Percentiles rank a stretch among this genome's conserved stretches.
These are phyloP conservation scores for Populus hybrid DNA, from an alignment of 441 rosid genomes.

Conservation along the genomic window DNA sequence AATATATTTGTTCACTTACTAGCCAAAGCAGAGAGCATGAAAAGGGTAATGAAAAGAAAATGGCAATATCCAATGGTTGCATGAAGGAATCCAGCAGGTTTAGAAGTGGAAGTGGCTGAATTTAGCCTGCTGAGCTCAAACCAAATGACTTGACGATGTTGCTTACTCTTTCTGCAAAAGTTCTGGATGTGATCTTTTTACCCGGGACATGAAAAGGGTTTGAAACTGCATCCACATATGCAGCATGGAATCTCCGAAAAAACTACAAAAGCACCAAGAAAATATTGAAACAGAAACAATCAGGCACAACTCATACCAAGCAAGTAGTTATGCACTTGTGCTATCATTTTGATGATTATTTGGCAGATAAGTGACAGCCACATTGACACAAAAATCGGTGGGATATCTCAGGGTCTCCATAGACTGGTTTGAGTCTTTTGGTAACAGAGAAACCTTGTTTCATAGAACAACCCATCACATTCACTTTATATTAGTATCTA, in stretches of 20 bases:
- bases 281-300: background rate
- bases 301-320: background rate
- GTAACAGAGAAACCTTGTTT: background rate
- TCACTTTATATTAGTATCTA: background rate
- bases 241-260: constrained; percentile 86
- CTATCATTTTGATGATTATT: background rate
- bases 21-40: background rate
- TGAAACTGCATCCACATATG: constrained; percentile 88
- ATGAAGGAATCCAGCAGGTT: background rate
- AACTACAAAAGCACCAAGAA: constrained; percentile 38
- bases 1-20: constrained; percentile 3
- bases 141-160: constrained; percentile 83
- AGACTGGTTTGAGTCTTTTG: background rate
- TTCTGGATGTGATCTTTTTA: constrained; percentile 85
- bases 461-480: background rate
- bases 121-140: constrained; percentile 47
- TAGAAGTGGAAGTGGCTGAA: constrained; percentile 12
- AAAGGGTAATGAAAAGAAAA: background rate
- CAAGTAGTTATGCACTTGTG: background rate
- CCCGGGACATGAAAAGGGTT: constrained; percentile 95
- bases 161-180: constrained; percentile 76
- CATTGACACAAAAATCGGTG: background rate
- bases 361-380: background rate
- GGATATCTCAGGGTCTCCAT: background rate
- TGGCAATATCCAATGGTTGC: background rate